phyloP scores from a whole-genome alignment of 1,139 yeast genomes.

The Kazachstania sp. region DNA sequence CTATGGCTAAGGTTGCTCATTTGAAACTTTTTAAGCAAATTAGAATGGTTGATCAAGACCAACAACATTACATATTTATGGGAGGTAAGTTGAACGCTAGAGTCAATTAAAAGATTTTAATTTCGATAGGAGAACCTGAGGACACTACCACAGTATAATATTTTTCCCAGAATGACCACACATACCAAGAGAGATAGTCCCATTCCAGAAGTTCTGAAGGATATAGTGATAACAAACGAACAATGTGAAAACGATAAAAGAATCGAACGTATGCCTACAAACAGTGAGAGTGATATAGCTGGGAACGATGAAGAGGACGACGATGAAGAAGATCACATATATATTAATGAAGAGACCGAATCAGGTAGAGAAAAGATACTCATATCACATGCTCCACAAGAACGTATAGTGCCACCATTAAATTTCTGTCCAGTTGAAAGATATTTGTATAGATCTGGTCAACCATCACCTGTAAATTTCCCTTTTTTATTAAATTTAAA shows the following conservation, averaged over 20 bases:
- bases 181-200: background rate
- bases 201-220: constrained; percentile 1
- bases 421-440: constrained; percentile 93
- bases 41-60: background rate
- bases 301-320: constrained; percentile 18
- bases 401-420: constrained; percentile 80
- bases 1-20: background rate
- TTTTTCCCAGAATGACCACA: background rate
- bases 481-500: constrained; percentile 69
- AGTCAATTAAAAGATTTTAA: too few relatives aligned
- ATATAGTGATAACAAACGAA: constrained; percentile 4
- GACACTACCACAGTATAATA: too few relatives aligned
- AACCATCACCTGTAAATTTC: constrained; percentile 92
- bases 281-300: constrained; percentile 6
- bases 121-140: too few relatives aligned
- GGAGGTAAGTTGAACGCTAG: too few relatives aligned
- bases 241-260: background rate
- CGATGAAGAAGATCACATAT: constrained; percentile 24
- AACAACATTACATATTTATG: too few relatives aligned
- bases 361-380: constrained; percentile 24
- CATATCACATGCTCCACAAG: constrained; percentile 39
- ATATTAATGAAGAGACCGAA: constrained; percentile 29
- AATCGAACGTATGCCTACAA: background rate
- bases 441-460: constrained; percentile 81
- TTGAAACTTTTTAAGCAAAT: background rate